Evolutionary conservation across 148 eudicot genomes (phyloP).

Genomic region (Linanthus parryae): DNA sequence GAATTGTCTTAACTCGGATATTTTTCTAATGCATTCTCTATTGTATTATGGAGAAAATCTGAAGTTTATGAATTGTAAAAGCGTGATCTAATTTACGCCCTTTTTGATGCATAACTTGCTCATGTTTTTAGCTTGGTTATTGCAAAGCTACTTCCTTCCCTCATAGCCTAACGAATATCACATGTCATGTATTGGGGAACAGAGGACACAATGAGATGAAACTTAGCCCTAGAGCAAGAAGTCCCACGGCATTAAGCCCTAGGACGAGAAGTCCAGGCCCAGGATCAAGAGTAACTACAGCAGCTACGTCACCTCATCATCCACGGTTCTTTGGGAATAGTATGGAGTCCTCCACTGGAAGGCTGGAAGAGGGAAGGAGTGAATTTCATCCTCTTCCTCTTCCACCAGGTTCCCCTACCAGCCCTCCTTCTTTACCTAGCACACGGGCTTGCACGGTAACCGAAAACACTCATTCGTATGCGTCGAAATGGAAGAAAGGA

Average conservation of each 20-base stretch:
- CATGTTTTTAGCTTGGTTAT: not conserved
- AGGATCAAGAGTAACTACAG: constrained; percentile 42
- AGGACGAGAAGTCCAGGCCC: constrained; percentile 71
- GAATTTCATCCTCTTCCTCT: constrained; percentile 79
- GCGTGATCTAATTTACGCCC: not conserved
- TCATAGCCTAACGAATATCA: not conserved
- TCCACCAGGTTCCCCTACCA: constrained; percentile 78
- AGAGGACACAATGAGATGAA: constrained; percentile 41
- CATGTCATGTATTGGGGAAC: constrained; percentile 11
- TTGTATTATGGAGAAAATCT: no score
- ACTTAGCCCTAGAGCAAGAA: constrained; percentile 30
- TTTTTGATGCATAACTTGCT: no score
- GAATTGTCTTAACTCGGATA: no score
- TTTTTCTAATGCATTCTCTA: not conserved
- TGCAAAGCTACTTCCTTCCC: not conserved
- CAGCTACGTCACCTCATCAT: constrained; percentile 68
- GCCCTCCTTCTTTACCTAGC: constrained; percentile 52
- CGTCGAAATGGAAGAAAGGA: constrained; percentile 90
- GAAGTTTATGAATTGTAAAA: no score
- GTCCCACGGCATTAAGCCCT: no score
- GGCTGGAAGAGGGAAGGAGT: constrained; percentile 61
- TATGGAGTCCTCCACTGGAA: constrained; percentile 59
- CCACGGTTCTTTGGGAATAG: constrained; percentile 32
- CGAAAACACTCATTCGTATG: constrained; percentile 32
- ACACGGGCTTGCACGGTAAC: constrained; percentile 33